These are phyloP conservation scores for Dittrichia graveolens DNA, from an alignment of 129 eudicot species.

Conservation along the genomic window DNA sequence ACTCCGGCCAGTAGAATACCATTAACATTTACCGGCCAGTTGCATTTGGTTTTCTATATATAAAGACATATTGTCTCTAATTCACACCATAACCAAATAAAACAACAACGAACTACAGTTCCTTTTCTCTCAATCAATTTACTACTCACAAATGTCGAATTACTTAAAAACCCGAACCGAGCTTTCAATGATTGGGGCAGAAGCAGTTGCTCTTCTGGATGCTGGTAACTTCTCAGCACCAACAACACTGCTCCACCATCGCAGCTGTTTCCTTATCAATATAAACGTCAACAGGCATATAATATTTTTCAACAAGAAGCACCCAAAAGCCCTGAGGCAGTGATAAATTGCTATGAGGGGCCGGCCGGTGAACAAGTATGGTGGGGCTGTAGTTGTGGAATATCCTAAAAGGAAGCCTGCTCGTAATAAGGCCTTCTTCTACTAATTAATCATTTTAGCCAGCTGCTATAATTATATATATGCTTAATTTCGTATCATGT, in stretches of 20 bases:
- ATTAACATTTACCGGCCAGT: too few relatives aligned
- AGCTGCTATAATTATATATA: not conserved
- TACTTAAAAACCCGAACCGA: not conserved
- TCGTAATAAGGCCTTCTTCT: slow-evolving; percentile 29
- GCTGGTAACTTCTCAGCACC: not conserved
- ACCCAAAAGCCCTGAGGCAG: slow-evolving; percentile 18
- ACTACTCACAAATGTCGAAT: not conserved
- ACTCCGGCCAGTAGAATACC: not conserved
- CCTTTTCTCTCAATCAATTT: not conserved
- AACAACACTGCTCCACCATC: not conserved
- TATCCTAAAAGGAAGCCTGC: slow-evolving; percentile 39
- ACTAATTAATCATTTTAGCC: not conserved
- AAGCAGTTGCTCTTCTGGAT: not conserved
- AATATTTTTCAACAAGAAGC: slow-evolving; percentile 27
- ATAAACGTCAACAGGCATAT: slow-evolving; percentile 31
- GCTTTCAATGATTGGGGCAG: slow-evolving; percentile 1
- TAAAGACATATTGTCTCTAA: not conserved
- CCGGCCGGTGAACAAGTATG: slow-evolving; percentile 32
- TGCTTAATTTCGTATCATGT: not conserved
- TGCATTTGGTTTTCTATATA: not conserved
- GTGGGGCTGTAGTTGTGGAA: slow-evolving; percentile 33
- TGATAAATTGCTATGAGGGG: slow-evolving; percentile 30
- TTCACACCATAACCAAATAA: not conserved
- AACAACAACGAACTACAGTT: not conserved
- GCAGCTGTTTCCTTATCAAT: slow-evolving; percentile 17